Evolutionary conservation across 257 asterid species (phyloP).

Genomic region (Scutellaria galericulata): DNA sequence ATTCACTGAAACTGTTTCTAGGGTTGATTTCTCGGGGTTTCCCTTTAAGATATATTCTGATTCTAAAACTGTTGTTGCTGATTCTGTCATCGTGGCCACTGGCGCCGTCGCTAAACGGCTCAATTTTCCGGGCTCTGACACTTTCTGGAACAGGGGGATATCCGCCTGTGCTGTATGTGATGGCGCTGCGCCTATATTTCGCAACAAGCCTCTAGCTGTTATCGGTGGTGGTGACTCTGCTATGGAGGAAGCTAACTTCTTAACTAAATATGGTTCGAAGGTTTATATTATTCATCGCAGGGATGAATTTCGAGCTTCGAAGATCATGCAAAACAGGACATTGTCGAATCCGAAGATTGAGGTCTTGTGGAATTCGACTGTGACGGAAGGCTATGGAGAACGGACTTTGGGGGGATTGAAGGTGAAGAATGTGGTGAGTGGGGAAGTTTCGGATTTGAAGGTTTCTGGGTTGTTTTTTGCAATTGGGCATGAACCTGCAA

Average conservation of each 20-base stretch:
- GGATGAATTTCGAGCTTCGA: slow-evolving; percentile 86
- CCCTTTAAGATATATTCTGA: slow-evolving; percentile 70
- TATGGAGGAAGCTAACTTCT: slow-evolving; percentile 91
- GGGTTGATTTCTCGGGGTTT: slow-evolving; percentile 61
- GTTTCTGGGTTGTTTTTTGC: slow-evolving; percentile 90
- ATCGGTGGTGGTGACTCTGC: slow-evolving; percentile 99
- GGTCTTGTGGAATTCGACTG: slow-evolving; percentile 76
- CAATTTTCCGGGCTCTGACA: slow-evolving; percentile 65
- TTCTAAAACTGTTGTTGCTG: slow-evolving; percentile 69
- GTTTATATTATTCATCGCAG: slow-evolving; percentile 88
- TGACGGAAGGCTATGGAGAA: slow-evolving; percentile 83
- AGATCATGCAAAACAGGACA: slow-evolving; percentile 87
- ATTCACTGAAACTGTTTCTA: slow-evolving; percentile 73
- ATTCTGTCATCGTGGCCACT: slow-evolving; percentile 76
- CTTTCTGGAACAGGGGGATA: slow-evolving; percentile 90
- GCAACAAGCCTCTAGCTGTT: slow-evolving; percentile 82
- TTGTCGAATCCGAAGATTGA: slow-evolving; percentile 66
- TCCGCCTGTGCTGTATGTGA: slow-evolving; percentile 98
- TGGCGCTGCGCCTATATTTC: slow-evolving; percentile 91
- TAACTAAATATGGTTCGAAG: slow-evolving; percentile 91
- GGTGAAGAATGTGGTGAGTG: slow-evolving; percentile 70
- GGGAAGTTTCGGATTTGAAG: slow-evolving; percentile 62
- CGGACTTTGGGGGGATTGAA: slow-evolving; percentile 69
- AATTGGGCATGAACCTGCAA: slow-evolving; percentile 94
- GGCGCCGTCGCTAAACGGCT: slow-evolving; percentile 92